A percentile compares a stretch with the other conserved stretches of the same genome.
These are phyloP conservation scores for Chlamydomonas sphaeroides DNA, from an alignment of 139 green algal genomes.

Conservation along the genomic window DNA sequence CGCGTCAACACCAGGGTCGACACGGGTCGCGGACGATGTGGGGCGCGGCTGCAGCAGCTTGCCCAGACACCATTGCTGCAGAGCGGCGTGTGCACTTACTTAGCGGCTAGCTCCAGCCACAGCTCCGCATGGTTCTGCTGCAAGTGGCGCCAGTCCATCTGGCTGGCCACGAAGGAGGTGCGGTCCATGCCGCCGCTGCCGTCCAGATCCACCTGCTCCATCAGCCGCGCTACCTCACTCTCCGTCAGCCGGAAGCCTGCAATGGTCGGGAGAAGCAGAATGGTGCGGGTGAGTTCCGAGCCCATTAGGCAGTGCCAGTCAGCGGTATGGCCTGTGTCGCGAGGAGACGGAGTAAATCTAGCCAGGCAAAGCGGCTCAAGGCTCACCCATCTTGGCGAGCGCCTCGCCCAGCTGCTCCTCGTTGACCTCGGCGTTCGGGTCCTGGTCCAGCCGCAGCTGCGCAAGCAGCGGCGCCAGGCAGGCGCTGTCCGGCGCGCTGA, in stretches of 20 bases:
- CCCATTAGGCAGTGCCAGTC: no score
- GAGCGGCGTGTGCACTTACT: conserved; percentile 5
- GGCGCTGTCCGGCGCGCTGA: conserved; percentile 1
- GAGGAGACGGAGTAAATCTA: no score
- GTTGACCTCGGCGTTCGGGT: background rate
- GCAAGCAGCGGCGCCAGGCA: conserved; percentile 14
- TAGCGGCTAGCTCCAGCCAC: conserved; percentile 71
- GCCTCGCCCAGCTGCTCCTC: conserved; percentile 14
- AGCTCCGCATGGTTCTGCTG: conserved; percentile 67
- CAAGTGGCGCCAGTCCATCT: conserved; percentile 68
- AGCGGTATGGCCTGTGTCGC: no score
- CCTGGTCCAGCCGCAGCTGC: conserved; percentile 34
- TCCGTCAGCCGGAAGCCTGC: conserved; percentile 49
- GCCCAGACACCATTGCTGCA: no score
- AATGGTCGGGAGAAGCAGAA: background rate
- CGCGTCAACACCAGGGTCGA: no score
- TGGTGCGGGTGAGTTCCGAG: no score
- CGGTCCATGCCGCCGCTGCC: conserved; percentile 46
- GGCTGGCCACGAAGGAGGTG: conserved; percentile 53
- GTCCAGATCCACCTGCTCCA: conserved; percentile 46
- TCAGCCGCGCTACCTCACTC: conserved; percentile 48
- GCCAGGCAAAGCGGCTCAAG: no score
- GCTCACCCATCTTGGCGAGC: conserved; percentile 25
- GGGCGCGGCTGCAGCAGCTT: no score
- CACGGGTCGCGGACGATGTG: no score